Base-by-base conservation (phyloP, 805 yeast genomes). In the Nakazawaea pomicola region DNA sequence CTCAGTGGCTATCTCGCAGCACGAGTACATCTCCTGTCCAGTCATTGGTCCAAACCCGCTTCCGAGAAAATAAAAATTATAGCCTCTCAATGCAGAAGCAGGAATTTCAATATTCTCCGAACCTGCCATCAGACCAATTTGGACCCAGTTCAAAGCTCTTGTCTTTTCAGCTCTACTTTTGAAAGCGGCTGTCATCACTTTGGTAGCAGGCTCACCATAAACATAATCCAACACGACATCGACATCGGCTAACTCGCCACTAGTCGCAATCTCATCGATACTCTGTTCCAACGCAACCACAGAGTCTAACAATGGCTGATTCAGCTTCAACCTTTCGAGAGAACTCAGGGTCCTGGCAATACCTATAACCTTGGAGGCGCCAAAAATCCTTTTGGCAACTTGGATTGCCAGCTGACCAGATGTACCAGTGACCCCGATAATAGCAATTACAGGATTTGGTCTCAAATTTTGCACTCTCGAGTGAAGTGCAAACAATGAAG, bases 221-320 rank as follows among this genome's bases (percentile, higher is more conserved):
- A 23, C 11, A 14, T 33, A 33, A 15, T 33, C 36, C 29, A 33
- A 33, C 11, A 33, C 36, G 10, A 33, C 28, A 33, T 33, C 36
- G 16, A 33, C 29, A 8, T 33, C 29, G 5, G 19, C 8, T 20
- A 33, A 33, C 9, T 23, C 20, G 9, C 29, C 29, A 18, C n/a
- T 15, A 3, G 4, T 14, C 4, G 24, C 11, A 7, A 33, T 33
- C 6, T 33, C 29, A 1, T 14, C 20, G n/a, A 9, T 19, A 23
- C n/a, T 10, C 11, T 33, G 9, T 14, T 33, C 36, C 29, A 33
- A 33, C 11, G 29, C 21, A 7, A 33, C 15, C 10, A 23, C 10
- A 7, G 36, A n/a, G n/a, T 33, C 36, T 20, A 33, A 33, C 8
- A 33, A 23, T 33, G 36, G 36, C 29, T 33, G 29, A 9, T 33